Base-by-base conservation (phyloP, 768 basidiomycete species). In the Russula vinacea region DNA sequence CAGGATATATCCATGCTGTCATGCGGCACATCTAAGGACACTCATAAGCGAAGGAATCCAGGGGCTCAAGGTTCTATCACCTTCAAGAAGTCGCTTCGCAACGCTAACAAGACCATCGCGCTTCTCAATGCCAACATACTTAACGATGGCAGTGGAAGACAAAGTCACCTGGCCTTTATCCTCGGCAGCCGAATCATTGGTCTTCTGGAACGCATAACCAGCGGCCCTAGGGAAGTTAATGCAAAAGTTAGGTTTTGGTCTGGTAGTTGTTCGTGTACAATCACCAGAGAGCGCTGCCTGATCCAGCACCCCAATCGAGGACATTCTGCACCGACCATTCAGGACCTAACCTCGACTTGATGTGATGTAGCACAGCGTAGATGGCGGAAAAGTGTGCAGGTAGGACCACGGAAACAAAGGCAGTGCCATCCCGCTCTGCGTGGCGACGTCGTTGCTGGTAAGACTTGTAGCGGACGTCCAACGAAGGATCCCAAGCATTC, bases 371-470 rank as follows among this genome's bases (percentile, higher is more conserved):
- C 6, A 94, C 90, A n/a, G 88, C 78, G 55, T 77, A 80, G 56
- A 94, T 88, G 2, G 86, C 91, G 52, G 91, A 84, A 73, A 90
- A 95, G 76, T 94, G 89, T 3, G 87, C 85, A 1, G 93, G 93
- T 67, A 95, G 81, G n/a, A 87, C 89, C 55, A 94, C 81, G 14
- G 90, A 86, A 16, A 89, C 88, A 72, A 94, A 95, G 5, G 93
- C 93, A 29, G 89, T 86, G 26, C 87, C 91, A 67, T 94, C 90
- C 32, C 88, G 81, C 60, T 82, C 79, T 45, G 78, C 77, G 73
- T 90, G 89, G 32, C 81, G 81, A 62, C 74, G 74, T 40, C 81
- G 79, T 70, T 89, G 87, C 58, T 77, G 75, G 47, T 78, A 76
- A 14, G 86, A 86, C 67, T 81, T 84, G 73, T 91, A 90, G 63